Percentiles rank a stretch among this genome's conserved stretches.
Evolutionary conservation across 371 early-diverging fungal species (phyloP).

Genomic region (Lichtheimia ornata): DNA sequence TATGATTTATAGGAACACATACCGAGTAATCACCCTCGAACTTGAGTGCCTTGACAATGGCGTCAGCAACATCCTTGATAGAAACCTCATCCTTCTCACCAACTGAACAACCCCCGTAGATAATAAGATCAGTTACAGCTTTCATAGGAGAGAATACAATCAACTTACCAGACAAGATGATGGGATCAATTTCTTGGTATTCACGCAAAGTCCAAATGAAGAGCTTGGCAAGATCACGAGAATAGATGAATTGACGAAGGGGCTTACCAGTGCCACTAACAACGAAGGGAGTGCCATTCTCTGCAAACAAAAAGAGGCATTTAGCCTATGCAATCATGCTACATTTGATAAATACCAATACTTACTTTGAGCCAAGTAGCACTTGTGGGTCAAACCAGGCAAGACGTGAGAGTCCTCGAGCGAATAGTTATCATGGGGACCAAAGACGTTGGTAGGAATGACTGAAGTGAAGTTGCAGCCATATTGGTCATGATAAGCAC

Average conservation of each 20-base stretch:
- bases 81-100: slow-evolving; percentile 82
- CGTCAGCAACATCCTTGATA: slow-evolving; percentile 80
- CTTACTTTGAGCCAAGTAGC: slow-evolving; percentile 77
- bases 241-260: slow-evolving; percentile 87
- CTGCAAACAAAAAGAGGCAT: slow-evolving; percentile 26
- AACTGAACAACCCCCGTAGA: slow-evolving; percentile 44
- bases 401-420: slow-evolving; percentile 86
- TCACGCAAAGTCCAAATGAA: slow-evolving; percentile 84
- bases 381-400: slow-evolving; percentile 87
- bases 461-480: slow-evolving; percentile 84
- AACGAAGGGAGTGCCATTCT: slow-evolving; percentile 73
- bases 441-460: slow-evolving; percentile 88
- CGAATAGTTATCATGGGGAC: slow-evolving; percentile 83
- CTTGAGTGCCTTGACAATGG: slow-evolving; percentile 70
- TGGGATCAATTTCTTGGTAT: slow-evolving; percentile 80
- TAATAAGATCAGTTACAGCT: background rate
- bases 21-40: slow-evolving; percentile 66
- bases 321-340: background rate
- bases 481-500: slow-evolving; percentile 81
- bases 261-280: slow-evolving; percentile 83
- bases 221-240: slow-evolving; percentile 81
- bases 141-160: background rate
- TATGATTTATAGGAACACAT: slow-evolving; percentile 10
- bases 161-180: slow-evolving; percentile 78
- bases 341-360: slow-evolving; percentile 2